These are phyloP conservation scores for Prunus salicina DNA, from an alignment of 306 rosid species.

Conservation along the genomic window DNA sequence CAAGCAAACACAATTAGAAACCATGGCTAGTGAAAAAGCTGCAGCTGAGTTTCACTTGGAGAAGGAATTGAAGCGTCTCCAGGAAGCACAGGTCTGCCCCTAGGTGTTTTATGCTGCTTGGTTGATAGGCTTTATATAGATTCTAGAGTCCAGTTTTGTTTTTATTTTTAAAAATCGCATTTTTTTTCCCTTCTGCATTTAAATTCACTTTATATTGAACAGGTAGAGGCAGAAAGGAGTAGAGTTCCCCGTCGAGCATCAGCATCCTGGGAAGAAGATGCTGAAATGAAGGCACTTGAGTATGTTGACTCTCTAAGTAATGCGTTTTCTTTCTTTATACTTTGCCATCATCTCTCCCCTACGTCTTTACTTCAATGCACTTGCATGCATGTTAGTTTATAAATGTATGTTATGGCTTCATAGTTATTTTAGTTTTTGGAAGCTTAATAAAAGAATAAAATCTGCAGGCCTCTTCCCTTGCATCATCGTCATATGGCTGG, in stretches of 20 bases:
- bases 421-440: constrained; percentile 15
- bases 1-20: constrained; percentile 98
- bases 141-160: constrained; percentile 20
- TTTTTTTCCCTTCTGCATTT: background rate
- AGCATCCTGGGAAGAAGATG: constrained; percentile 91
- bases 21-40: constrained; percentile 95
- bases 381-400: no score
- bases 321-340: background rate
- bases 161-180: background rate
- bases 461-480: constrained; percentile 80
- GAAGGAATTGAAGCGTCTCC: constrained; percentile 86
- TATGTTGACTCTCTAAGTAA: constrained; percentile 41
- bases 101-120: constrained; percentile 24
- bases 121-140: constrained; percentile 14
- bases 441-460: constrained; percentile 26
- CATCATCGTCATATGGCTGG: constrained; percentile 92
- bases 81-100: constrained; percentile 74
- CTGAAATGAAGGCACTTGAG: constrained; percentile 92
- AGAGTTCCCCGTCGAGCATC: constrained; percentile 77
- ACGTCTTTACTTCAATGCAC: no score
- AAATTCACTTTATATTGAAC: constrained; percentile 28
- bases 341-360: background rate
- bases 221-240: constrained; percentile 93
- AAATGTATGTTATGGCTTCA: background rate
- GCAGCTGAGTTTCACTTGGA: constrained; percentile 93